phyloP scores from a whole-genome alignment of 2,329 filamentous ascomycete genomes.

The Aspergillus quadrilineatus region DNA sequence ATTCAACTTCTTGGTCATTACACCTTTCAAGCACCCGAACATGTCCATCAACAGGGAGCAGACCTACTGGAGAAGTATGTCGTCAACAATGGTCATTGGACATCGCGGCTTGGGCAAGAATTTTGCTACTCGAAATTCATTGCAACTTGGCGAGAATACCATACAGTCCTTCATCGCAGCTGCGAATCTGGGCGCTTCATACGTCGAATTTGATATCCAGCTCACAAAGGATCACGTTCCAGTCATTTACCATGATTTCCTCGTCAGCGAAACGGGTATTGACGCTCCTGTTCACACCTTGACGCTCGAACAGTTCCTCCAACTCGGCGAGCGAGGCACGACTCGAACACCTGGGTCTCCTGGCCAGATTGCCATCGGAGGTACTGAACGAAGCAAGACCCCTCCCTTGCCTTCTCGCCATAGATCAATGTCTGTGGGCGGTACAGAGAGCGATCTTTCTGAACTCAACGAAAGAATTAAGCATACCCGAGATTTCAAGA shows the following conservation, averaged over 20 bases:
- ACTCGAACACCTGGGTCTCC: conserved; percentile 51
- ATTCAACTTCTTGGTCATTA: conserved; percentile 95
- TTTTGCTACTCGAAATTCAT: conserved; percentile 72
- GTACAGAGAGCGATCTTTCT: conserved; percentile 43
- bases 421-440: conserved; percentile 62
- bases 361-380: conserved; percentile 18
- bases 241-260: conserved; percentile 97
- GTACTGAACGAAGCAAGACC: conserved; percentile 15
- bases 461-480: conserved; percentile 82
- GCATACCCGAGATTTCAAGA: conserved; percentile 92
- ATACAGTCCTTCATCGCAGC: conserved; percentile 93
- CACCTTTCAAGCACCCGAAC: conserved; percentile 88
- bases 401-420: conserved; percentile 27
- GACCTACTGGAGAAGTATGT: conserved; percentile 94
- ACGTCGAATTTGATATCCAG: conserved; percentile 81
- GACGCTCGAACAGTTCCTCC: conserved; percentile 86
- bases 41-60: conserved; percentile 88
- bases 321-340: conserved; percentile 65
- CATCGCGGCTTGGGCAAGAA: conserved; percentile 87
- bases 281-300: conserved; percentile 95
- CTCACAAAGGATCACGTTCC: conserved; percentile 98
- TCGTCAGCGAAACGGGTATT: conserved; percentile 95
- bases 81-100: conserved; percentile 79
- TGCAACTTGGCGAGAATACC: conserved; percentile 96
- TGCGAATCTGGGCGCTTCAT: conserved; percentile 80